phyloP scores from a whole-genome alignment of 257 asterid genomes.

The Solanum sejunctum region DNA sequence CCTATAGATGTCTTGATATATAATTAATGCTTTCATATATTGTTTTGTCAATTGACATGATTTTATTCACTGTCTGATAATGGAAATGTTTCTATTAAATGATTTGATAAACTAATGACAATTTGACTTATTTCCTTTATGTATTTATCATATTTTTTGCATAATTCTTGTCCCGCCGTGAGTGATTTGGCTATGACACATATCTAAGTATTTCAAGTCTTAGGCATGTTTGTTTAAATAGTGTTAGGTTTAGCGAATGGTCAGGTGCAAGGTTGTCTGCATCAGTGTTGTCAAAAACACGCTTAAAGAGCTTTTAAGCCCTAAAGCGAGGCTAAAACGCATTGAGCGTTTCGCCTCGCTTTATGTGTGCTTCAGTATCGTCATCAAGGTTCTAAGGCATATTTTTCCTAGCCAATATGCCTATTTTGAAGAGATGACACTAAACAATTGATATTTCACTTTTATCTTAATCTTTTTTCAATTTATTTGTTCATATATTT shows the following conservation, averaged over 20 bases:
- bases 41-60: neutral
- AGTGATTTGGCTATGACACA: neutral
- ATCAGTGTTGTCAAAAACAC: no score
- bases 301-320: no score
- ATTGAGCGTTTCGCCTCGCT: no score
- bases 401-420: no score
- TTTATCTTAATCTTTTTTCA: no score
- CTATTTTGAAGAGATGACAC: no score
- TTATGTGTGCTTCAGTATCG: no score
- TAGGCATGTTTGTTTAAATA: neutral
- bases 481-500: no score
- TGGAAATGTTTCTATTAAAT: neutral
- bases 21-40: neutral
- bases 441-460: no score
- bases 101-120: neutral
- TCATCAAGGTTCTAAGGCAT: no score
- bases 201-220: neutral
- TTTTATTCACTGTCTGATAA: neutral
- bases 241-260: neutral
- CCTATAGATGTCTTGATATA: neutral
- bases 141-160: neutral
- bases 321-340: no score
- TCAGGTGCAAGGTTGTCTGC: neutral
- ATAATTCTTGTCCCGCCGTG: neutral
- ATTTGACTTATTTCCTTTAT: neutral